phyloP scores from a whole-genome alignment of 345 rosid species.

The Carallia pectinifolia region DNA sequence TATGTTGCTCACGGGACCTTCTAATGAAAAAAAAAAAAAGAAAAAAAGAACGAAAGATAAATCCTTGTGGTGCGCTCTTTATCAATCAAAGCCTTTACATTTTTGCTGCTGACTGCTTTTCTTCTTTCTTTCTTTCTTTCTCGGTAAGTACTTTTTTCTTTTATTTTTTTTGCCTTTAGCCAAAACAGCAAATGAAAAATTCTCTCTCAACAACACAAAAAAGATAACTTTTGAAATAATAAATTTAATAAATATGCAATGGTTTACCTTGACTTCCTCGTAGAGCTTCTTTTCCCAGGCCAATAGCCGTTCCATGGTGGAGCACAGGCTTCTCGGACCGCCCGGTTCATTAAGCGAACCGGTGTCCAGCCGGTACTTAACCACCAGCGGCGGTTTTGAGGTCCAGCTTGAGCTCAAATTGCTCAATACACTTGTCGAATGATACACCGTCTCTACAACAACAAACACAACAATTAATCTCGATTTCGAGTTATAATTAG shows the following conservation, averaged over 20 bases:
- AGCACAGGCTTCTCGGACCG: conserved; percentile 72
- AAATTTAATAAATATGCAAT: no score
- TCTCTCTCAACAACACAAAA: not conserved
- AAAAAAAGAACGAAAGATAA: no score
- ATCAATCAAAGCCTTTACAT: no score
- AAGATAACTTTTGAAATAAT: not conserved
- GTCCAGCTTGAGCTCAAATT: conserved; percentile 94
- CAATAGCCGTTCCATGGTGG: conserved; percentile 80
- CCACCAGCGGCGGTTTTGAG: conserved; percentile 90
- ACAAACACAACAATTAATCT: not conserved
- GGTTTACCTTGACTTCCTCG: conserved; percentile 80
- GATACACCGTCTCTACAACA: conserved; percentile 84
- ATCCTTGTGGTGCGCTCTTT: not conserved
- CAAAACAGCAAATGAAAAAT: not conserved
- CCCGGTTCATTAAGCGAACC: conserved; percentile 54
- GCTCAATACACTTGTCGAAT: conserved; percentile 83
- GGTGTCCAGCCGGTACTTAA: conserved; percentile 75
- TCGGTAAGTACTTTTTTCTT: no score
- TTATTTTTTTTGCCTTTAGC: no score
- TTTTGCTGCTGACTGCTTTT: no score
- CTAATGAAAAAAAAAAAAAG: no score
- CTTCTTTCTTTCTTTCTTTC: no score
- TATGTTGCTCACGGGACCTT: no score
- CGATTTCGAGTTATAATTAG: no score
- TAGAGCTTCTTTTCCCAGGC: conserved; percentile 99